phyloP scores from a whole-genome alignment of 2,329 filamentous ascomycete species.

The Penicillium sclerotigenum region DNA sequence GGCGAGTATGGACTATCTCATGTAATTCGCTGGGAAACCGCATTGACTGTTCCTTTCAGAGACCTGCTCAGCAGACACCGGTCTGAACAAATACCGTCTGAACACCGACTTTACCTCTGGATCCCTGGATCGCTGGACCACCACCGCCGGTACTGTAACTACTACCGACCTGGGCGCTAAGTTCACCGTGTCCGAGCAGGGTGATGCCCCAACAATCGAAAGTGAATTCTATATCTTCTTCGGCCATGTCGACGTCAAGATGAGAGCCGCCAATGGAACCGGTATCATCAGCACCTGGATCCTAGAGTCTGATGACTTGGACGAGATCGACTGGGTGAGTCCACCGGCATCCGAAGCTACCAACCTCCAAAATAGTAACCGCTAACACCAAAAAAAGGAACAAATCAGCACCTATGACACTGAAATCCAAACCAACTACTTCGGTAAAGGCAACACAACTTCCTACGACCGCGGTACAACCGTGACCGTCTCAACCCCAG shows the following conservation, averaged over 20 bases:
- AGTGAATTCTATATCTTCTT: constrained; percentile 99
- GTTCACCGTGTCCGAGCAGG: constrained; percentile 72
- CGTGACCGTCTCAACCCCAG: constrained; percentile 62
- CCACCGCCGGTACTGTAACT: constrained; percentile 61
- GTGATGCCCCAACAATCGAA: constrained; percentile 80
- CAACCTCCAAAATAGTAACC: not conserved
- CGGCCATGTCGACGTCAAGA: constrained; percentile 77
- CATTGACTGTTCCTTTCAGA: constrained; percentile 12
- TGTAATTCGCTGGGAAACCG: accelerated
- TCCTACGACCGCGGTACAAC: constrained; percentile 82
- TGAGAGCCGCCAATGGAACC: constrained; percentile 81
- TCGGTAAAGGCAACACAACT: constrained; percentile 79
- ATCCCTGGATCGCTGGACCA: constrained; percentile 61
- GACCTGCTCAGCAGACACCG: constrained; percentile 66
- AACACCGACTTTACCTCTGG: constrained; percentile 43
- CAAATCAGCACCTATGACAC: constrained; percentile 37
- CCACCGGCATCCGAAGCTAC: constrained; percentile 29
- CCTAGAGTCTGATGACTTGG: constrained; percentile 81
- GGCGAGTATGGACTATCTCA: constrained; percentile 17
- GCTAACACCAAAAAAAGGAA: constrained; percentile 27
- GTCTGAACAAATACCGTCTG: constrained; percentile 53
- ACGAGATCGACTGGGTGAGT: constrained; percentile 98
- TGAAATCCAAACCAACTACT: constrained; percentile 79
- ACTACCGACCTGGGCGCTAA: constrained; percentile 71
- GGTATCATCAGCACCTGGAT: constrained; percentile 92